phyloP scores from a whole-genome alignment of 805 yeast genomes.

The Suhomyces faveliae region DNA sequence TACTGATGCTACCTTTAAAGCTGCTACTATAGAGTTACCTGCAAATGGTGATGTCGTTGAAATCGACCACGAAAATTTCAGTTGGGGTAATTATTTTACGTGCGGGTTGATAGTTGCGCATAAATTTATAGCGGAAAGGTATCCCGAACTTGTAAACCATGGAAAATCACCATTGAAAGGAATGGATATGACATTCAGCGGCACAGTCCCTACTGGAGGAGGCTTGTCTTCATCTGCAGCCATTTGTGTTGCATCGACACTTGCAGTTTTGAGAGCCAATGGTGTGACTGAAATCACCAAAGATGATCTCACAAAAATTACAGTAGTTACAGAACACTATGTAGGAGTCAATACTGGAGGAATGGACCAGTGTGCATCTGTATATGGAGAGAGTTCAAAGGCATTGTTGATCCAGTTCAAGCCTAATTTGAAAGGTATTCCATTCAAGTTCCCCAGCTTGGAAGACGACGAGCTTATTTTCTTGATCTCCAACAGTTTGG shows the following conservation, averaged over 20 bases:
- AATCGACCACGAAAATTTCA: slow-evolving; percentile 50
- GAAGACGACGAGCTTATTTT: slow-evolving; percentile 43
- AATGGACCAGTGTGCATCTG: slow-evolving; percentile 73
- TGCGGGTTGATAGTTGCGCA: slow-evolving; percentile 64
- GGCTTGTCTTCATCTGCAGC: slow-evolving; percentile 75
- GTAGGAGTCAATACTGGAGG: slow-evolving; percentile 80
- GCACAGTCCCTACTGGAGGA: slow-evolving; percentile 70
- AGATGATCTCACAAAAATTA: slow-evolving; percentile 53
- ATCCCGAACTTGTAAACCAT: slow-evolving; percentile 21
- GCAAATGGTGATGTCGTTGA: slow-evolving; percentile 36
- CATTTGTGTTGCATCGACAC: slow-evolving; percentile 61
- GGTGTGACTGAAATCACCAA: slow-evolving; percentile 45
- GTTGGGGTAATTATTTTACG: slow-evolving; percentile 70
- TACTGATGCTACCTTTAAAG: slow-evolving; percentile 33
- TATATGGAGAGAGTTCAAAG: slow-evolving; percentile 58
- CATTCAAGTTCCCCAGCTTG: slow-evolving; percentile 52
- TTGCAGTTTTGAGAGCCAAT: slow-evolving; percentile 55
- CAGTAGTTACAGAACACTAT: slow-evolving; percentile 66
- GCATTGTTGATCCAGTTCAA: slow-evolving; percentile 60
- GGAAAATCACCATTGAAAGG: slow-evolving; percentile 39
- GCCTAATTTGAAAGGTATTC: slow-evolving; percentile 55
- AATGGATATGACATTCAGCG: slow-evolving; percentile 53
- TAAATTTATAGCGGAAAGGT: slow-evolving; percentile 39
- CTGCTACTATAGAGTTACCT: slow-evolving; percentile 38
- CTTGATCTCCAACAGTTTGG: slow-evolving; percentile 62